Evolutionary conservation across 495 filamentous ascomycete genomes (phyloP).

Genomic region (Friedmanniomyces endolithicus): DNA sequence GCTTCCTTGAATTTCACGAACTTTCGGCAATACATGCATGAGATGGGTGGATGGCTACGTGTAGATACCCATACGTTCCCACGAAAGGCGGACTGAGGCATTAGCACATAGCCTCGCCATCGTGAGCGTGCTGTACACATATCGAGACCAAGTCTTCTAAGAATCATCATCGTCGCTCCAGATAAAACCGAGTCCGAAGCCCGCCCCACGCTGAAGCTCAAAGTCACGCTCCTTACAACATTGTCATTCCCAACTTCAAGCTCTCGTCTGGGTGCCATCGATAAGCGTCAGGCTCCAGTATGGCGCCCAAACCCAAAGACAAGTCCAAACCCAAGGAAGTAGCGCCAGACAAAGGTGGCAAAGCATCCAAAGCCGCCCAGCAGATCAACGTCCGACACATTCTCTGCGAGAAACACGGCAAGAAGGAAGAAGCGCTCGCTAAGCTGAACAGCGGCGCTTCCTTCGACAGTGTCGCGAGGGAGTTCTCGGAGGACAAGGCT

Average conservation of each 20-base stretch:
- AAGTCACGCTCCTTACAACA: background rate
- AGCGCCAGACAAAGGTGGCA: conserved; percentile 28
- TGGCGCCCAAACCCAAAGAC: conserved; percentile 23
- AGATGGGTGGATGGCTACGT: no score
- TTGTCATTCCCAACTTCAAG: background rate
- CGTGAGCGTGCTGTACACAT: no score
- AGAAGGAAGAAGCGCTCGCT: conserved; percentile 75
- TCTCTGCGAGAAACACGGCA: conserved; percentile 76
- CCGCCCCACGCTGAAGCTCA: background rate
- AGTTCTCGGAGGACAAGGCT: conserved; percentile 85
- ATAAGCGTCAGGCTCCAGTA: background rate
- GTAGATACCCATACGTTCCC: no score
- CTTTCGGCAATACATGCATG: no score
- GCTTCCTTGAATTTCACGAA: no score
- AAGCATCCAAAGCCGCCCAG: conserved; percentile 57
- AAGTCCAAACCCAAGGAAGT: conserved; percentile 20
- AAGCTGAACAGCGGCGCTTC: conserved; percentile 65
- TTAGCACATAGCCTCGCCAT: no score
- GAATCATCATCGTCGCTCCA: no score
- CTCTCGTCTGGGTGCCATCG: background rate
- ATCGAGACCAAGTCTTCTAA: no score
- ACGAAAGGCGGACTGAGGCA: no score
- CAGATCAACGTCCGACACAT: conserved; percentile 84
- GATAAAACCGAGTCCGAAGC: background rate
- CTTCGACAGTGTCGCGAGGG: conserved; percentile 79